Evolutionary conservation across 116 monocot genomes (phyloP).

Genomic region (Trichopus zeylanicus): DNA sequence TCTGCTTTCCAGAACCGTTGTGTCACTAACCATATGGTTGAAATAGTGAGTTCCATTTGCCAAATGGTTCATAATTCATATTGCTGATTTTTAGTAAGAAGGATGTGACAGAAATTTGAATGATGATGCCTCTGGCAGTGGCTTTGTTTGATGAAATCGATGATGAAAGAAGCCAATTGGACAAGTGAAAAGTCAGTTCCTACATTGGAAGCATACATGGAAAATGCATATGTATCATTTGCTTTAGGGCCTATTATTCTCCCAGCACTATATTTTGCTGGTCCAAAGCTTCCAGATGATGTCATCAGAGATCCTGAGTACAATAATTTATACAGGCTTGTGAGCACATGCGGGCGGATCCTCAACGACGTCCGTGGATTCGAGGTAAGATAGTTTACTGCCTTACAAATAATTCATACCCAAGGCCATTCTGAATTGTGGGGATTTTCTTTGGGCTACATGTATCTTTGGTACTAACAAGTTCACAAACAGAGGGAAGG

Average conservation of each 20-base stretch:
- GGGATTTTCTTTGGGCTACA: no score
- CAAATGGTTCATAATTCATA: not conserved
- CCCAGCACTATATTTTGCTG: conserved; percentile 65
- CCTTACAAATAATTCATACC: no score
- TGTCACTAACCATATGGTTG: conserved; percentile 45
- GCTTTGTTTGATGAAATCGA: conserved; percentile 54
- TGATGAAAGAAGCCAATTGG: conserved; percentile 81
- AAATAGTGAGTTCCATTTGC: conserved; percentile 40
- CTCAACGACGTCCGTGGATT: conserved; percentile 74
- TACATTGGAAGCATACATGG: conserved; percentile 58
- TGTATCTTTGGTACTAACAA: not conserved
- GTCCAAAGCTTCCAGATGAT: conserved; percentile 44
- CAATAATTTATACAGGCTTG: conserved; percentile 43
- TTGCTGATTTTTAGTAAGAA: not conserved
- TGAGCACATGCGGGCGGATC: conserved; percentile 70
- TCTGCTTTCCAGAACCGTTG: conserved; percentile 34
- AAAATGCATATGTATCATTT: conserved; percentile 67
- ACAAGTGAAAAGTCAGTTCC: conserved; percentile 40
- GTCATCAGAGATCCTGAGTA: conserved; percentile 40
- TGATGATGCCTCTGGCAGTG: conserved; percentile 40
- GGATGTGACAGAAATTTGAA: not conserved
- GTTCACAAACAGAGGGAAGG: conserved; percentile 52
- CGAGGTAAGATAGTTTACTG: conserved; percentile 55
- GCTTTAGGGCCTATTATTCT: conserved; percentile 74
- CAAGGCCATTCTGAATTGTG: no score